These are phyloP conservation scores for Chaetothyriales sp. DNA, from an alignment of 2,329 filamentous ascomycete genomes.

Conservation along the genomic window DNA sequence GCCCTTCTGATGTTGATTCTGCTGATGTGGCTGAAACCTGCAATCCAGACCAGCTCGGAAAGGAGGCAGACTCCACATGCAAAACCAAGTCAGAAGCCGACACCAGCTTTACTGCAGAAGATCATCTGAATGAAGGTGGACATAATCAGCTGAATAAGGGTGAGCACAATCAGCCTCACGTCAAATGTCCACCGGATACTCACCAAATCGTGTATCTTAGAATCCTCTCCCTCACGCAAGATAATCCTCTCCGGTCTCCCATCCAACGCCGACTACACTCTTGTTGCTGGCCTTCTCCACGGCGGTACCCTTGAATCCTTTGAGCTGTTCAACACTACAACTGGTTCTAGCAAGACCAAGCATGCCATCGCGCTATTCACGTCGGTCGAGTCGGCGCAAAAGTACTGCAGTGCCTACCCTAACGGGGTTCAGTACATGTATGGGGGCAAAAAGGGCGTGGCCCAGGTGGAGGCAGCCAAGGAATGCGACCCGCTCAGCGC, in stretches of 20 bases:
- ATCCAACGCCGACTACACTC: constrained; percentile 17
- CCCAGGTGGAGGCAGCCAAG: constrained; percentile 27
- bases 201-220: background rate
- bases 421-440: constrained; percentile 24
- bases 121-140: too few species aligned
- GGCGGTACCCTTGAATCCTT: constrained; percentile 26
- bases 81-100: too few species aligned
- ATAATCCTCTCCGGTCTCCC: constrained; percentile 26
- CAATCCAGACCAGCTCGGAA: too few species aligned
- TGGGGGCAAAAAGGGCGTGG: constrained; percentile 17
- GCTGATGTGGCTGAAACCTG: too few species aligned
- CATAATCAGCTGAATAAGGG: too few species aligned
- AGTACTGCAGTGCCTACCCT: constrained; percentile 23
- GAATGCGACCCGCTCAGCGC: constrained; percentile 28
- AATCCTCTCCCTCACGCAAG: constrained; percentile 16
- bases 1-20: too few species aligned
- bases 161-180: too few species aligned
- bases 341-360: background rate
- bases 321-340: constrained; percentile 3
- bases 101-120: too few species aligned
- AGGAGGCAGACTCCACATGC: too few species aligned
- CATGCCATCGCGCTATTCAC: constrained; percentile 24
- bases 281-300: constrained; percentile 25
- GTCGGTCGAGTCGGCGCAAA: constrained; percentile 21
- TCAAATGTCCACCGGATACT: too few species aligned